A percentile compares a stretch with the other conserved stretches of the same genome.
These are phyloP conservation scores for Ganoderma meredithae DNA, from an alignment of 1,284 basidiomycete genomes.

Conservation along the genomic window DNA sequence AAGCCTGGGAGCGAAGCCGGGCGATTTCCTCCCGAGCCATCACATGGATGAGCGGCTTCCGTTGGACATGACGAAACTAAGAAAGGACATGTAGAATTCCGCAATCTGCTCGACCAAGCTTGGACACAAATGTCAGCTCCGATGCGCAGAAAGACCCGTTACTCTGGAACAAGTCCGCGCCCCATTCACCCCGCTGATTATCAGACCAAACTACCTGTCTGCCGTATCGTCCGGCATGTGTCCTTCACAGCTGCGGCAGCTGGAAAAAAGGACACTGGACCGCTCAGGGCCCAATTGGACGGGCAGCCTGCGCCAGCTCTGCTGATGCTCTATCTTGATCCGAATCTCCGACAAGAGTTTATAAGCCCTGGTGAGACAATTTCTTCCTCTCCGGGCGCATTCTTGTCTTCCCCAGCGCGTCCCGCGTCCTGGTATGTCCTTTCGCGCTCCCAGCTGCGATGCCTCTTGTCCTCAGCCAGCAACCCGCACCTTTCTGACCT, in stretches of 20 bases:
- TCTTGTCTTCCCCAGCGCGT: constrained; percentile 32
- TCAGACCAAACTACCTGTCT: constrained; percentile 8
- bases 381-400: constrained; percentile 26
- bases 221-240: constrained; percentile 6
- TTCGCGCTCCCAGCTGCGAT: constrained; percentile 17
- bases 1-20: constrained; percentile 1
- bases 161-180: constrained; percentile 4
- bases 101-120: not conserved
- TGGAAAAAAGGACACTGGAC: constrained; percentile 15
- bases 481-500: not conserved
- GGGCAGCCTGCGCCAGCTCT: constrained; percentile 5
- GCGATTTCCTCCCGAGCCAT: not conserved
- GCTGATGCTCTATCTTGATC: constrained; percentile 33
- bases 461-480: not conserved
- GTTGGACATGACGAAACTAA: constrained; percentile 10
- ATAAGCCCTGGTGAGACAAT: constrained; percentile 26
- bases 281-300: constrained; percentile 7
- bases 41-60: not conserved
- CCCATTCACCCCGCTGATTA: constrained; percentile 20
- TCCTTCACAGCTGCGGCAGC: constrained; percentile 8
- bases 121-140: constrained; percentile 9
- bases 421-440: constrained; percentile 29
- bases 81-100: not conserved
- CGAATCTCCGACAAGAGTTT: constrained; percentile 36
- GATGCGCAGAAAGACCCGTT: constrained; percentile 8